Base-by-base conservation (phyloP, 1,284 basidiomycete genomes). In the Ustilago xerochloae region DNA sequence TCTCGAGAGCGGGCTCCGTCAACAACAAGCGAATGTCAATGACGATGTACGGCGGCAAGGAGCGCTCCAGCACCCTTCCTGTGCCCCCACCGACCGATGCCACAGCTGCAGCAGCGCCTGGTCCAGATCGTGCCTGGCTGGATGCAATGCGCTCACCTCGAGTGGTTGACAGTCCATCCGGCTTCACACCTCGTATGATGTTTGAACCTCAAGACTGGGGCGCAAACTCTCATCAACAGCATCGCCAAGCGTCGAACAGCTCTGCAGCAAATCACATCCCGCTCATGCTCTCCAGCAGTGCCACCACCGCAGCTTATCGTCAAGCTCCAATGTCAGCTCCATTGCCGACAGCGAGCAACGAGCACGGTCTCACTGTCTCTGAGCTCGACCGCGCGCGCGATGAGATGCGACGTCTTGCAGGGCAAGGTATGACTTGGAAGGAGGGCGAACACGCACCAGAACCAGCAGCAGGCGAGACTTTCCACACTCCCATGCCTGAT, bases 121-220 rank as follows among this genome's bases (percentile, higher is more conserved):
- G 43, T 26, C 32, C 59, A 2, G 64, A 67, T 20, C 63, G 61
- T 3, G 63, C 64, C 0, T 62, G 64, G 70, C 48, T 78, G 8
- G 76, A 70, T 45, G 57, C 59, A 4, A 53, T 76, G 60, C 66
- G 67, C 6, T 78, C 76, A 28, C 74, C 74, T 1, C 45, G 74
- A 6, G 32, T 74, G 6, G 72, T 58, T 26, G 57, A 70, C 10
- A 76, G 74, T 45, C 74, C 76, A 8, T 67, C 74, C 6, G 76
- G 76, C 15, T 72, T 63, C 51, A 78, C 75, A 20, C 75, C 75
- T 4, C 45, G 56, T 1, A 66, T 78, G 72, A 43, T 41, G n/a
- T 78, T 71, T 45, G 69, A 73, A 30, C 59, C 69, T 30, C 59
- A 63, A 4, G 63, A 63, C n/a, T 73, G 64, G 70, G 43, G 41